phyloP scores from a whole-genome alignment of 768 basidiomycete species.

The Cystofilobasidium macerans region DNA sequence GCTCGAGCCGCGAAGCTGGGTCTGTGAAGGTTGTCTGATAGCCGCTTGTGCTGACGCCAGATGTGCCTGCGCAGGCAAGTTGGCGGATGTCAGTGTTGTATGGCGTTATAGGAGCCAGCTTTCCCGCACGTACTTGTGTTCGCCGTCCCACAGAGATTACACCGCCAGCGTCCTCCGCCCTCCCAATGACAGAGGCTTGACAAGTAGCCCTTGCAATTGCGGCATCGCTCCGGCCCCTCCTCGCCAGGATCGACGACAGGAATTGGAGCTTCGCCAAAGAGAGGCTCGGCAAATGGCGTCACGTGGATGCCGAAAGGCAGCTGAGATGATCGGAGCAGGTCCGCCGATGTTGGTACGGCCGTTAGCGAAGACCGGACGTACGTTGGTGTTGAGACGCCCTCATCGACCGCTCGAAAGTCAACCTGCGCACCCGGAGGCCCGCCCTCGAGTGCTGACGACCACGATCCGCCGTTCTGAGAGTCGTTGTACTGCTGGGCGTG shows the following conservation, averaged over 20 bases:
- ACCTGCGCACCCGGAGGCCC: background rate
- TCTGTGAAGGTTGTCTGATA: background rate
- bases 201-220: constrained; percentile 73
- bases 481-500: constrained; percentile 70
- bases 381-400: constrained; percentile 83
- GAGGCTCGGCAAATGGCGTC: constrained; percentile 81
- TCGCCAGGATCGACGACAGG: constrained; percentile 64
- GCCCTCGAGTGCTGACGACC: background rate
- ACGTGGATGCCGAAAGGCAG: constrained; percentile 75
- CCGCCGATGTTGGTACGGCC: constrained; percentile 68
- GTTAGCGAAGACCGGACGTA: constrained; percentile 82
- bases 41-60: constrained; percentile 40
- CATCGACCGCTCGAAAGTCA: background rate
- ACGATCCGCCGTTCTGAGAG: constrained; percentile 42
- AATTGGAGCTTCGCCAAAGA: constrained; percentile 63
- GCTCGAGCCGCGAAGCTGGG: constrained; percentile 48
- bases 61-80: background rate
- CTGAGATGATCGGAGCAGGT: constrained; percentile 66
- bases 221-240: constrained; percentile 73
- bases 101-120: background rate
- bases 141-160: constrained; percentile 62
- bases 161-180: constrained; percentile 76
- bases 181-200: constrained; percentile 90
- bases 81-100: no score
- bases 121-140: constrained; percentile 5